phyloP scores from a whole-genome alignment of 352 stramenopile genomes.

The Pythium scleroteichum region DNA sequence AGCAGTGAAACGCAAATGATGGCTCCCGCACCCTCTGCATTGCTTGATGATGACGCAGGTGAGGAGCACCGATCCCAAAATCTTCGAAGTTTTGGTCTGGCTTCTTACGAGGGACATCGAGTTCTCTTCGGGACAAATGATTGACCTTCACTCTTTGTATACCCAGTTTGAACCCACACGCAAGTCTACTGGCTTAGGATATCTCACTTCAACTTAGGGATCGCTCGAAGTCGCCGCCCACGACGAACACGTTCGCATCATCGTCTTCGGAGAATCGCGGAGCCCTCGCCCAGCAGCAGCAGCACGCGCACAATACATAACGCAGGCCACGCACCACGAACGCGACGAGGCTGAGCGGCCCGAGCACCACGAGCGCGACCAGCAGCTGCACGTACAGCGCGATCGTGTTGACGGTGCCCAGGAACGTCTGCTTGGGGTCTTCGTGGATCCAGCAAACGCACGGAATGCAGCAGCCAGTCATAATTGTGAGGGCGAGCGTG shows the following conservation, averaged over 20 bases:
- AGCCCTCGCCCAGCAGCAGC: not conserved
- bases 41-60: too few species aligned
- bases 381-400: constrained; percentile 18
- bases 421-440: constrained; percentile 19
- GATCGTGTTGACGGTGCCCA: constrained; percentile 25
- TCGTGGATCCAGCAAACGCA: constrained; percentile 26
- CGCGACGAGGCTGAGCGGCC: constrained; percentile 13
- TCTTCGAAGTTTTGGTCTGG: too few species aligned
- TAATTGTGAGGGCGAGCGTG: constrained; percentile 18
- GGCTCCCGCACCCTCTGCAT: too few species aligned
- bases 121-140: constrained; percentile 1
- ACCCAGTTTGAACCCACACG: not conserved
- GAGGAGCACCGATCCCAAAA: too few species aligned
- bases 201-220: not conserved
- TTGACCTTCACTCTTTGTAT: not conserved
- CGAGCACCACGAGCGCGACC: constrained; percentile 15
- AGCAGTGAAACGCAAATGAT: too few species aligned
- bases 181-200: not conserved
- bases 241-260: not conserved
- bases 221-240: constrained; percentile 1
- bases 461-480: constrained; percentile 24
- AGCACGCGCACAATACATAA: constrained; percentile 10
- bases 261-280: not conserved
- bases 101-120: too few species aligned
- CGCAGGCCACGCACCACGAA: constrained; percentile 15